Percentiles rank a stretch among this genome's conserved stretches.
Evolutionary conservation across 345 rosid genomes (phyloP).

Genomic region (Linum trigynum): DNA sequence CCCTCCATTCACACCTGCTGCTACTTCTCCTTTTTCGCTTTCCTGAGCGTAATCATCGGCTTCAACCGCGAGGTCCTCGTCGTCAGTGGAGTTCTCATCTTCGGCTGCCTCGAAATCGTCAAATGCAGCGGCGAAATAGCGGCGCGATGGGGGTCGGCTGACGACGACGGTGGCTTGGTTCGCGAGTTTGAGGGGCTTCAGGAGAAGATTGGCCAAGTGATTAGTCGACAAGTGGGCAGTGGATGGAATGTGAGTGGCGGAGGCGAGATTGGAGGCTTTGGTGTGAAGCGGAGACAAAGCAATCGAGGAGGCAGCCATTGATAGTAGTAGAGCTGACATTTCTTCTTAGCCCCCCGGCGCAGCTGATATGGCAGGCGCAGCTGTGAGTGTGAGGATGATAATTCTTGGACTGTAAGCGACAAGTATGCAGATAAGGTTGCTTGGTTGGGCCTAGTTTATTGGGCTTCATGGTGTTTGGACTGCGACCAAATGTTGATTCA

Average conservation of each 20-base stretch:
- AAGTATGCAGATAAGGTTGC: not conserved
- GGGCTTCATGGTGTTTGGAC: too few relatives aligned
- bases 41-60: slow-evolving; percentile 18
- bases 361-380: not conserved
- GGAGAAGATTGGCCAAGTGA: slow-evolving; percentile 17
- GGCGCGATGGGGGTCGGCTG: slow-evolving; percentile 16
- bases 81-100: slow-evolving; percentile 18
- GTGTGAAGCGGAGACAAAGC: slow-evolving; percentile 26
- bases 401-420: too few relatives aligned
- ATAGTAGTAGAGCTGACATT: slow-evolving; percentile 11
- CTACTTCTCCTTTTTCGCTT: slow-evolving; percentile 17
- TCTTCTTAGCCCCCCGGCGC: not conserved
- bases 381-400: not conserved
- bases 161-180: slow-evolving; percentile 22
- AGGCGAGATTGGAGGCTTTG: slow-evolving; percentile 22
- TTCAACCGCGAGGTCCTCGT: slow-evolving; percentile 20
- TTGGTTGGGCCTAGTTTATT: not conserved
- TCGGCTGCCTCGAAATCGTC: slow-evolving; percentile 25
- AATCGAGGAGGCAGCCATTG: slow-evolving; percentile 28
- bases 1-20: slow-evolving; percentile 19
- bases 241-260: slow-evolving; percentile 11
- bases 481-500: too few relatives aligned
- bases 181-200: slow-evolving; percentile 36
- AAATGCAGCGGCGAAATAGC: slow-evolving; percentile 26
- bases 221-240: slow-evolving; percentile 18